A percentile compares a stretch with the other conserved stretches of the same genome.
Conservation (phyloP, 2,329 filamentous ascomycete genomes). For the Sarocladium kiliense region DNA sequence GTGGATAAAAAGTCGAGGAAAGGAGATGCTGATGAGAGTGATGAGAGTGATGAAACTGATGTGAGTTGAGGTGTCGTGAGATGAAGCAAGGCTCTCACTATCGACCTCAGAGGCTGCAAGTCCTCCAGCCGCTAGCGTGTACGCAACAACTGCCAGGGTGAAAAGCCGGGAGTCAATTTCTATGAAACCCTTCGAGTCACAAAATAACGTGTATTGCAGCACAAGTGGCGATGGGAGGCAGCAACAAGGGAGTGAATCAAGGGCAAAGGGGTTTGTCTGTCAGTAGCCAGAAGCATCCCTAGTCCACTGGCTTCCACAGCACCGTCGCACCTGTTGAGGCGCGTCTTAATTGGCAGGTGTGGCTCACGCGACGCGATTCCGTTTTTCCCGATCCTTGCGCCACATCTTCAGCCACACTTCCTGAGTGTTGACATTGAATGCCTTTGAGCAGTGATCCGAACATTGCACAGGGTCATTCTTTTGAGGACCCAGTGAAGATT, state of each 20-base stretch:
- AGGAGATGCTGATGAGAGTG: too few relatives aligned
- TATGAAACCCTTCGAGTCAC: not conserved
- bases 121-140: not conserved
- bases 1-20: not conserved
- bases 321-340: not conserved
- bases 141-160: not conserved
- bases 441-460: too few relatives aligned
- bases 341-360: constrained; percentile 7
- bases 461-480: too few relatives aligned
- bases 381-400: not conserved
- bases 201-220: not conserved
- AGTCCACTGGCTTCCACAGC: not conserved
- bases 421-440: too few relatives aligned
- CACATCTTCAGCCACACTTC: not conserved
- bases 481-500: too few relatives aligned
- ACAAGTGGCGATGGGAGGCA: not conserved
- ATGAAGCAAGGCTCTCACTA: not conserved
- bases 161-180: not conserved
- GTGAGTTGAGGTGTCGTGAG: constrained; percentile 5
- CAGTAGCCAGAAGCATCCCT: not conserved
- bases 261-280: not conserved
- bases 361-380: constrained; percentile 11
- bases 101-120: not conserved
- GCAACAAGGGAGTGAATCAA: not conserved
- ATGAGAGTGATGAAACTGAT: not conserved